phyloP scores from a whole-genome alignment of 192 early-diverging fungal species.

The Entomortierella chlamydospora region DNA sequence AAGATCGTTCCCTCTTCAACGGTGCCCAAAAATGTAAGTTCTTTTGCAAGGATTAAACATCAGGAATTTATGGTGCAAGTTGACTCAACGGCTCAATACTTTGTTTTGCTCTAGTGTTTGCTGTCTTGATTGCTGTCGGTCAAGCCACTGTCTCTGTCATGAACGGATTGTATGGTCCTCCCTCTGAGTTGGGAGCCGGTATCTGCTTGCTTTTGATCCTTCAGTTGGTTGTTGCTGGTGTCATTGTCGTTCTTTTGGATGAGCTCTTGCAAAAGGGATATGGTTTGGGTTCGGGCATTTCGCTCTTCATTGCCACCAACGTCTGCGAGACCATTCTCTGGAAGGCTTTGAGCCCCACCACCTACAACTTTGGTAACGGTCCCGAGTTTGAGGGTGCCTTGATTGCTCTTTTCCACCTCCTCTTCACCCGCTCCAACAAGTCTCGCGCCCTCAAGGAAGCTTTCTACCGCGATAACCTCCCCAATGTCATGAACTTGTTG shows the following conservation, averaged over 20 bases:
- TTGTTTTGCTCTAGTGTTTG: slow-evolving; percentile 80
- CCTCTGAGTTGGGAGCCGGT: slow-evolving; percentile 95
- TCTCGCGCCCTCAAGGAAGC: slow-evolving; percentile 97
- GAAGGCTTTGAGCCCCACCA: slow-evolving; percentile 98
- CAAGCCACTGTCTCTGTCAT: slow-evolving; percentile 98
- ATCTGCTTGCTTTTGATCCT: slow-evolving; percentile 96
- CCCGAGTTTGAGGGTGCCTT: slow-evolving; percentile 99
- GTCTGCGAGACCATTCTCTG: slow-evolving; percentile 99
- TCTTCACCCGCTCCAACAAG: slow-evolving; percentile 97
- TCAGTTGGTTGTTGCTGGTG: slow-evolving; percentile 96
- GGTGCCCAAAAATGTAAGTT: slow-evolving; percentile 95
- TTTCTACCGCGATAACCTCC: slow-evolving; percentile 89
- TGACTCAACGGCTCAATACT: no score
- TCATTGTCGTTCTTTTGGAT: slow-evolving; percentile 98
- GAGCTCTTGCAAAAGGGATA: slow-evolving; percentile 99
- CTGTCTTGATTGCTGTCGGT: slow-evolving; percentile 99
- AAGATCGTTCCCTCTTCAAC: slow-evolving; percentile 97
- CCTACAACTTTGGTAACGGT: slow-evolving; percentile 96
- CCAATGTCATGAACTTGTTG: slow-evolving; percentile 92
- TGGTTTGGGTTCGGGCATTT: slow-evolving; percentile 99
- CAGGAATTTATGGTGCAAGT: no score
- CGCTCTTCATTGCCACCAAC: slow-evolving; percentile 99
- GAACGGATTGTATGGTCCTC: slow-evolving; percentile 97
- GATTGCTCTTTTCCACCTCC: slow-evolving; percentile 93
- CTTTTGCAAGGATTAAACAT: no score